A percentile compares a stretch with the other conserved stretches of the same genome.
These are phyloP conservation scores for Colletotrichum paranaense DNA, from an alignment of 2,329 filamentous ascomycete species.

Conservation along the genomic window DNA sequence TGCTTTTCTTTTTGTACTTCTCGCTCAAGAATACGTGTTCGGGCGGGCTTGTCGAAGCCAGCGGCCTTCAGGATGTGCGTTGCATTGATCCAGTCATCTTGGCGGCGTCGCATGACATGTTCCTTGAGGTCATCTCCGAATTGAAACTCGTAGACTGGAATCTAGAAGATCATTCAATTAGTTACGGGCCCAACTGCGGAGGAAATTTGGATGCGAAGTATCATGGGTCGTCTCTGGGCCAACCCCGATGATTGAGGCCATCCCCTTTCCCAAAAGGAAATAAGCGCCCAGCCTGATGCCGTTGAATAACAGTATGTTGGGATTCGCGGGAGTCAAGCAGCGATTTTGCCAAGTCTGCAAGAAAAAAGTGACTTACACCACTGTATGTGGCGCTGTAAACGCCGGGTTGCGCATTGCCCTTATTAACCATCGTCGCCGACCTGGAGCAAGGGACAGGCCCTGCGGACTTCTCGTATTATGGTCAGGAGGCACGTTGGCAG, in stretches of 20 bases:
- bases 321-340: neutral
- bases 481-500: conserved; percentile 17
- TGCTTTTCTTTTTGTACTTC: conserved; percentile 97
- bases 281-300: neutral
- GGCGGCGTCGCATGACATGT: conserved; percentile 95
- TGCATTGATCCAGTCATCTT: conserved; percentile 99
- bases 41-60: conserved; percentile 95
- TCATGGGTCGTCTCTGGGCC: neutral
- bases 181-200: neutral
- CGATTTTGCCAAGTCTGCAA: neutral
- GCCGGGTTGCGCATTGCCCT: conserved; percentile 55
- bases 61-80: conserved; percentile 98
- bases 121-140: conserved; percentile 81
- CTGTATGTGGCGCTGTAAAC: conserved; percentile 78
- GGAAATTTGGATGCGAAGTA: neutral
- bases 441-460: conserved; percentile 33
- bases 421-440: conserved; percentile 59
- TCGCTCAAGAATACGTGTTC: conserved; percentile 93
- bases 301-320: neutral
- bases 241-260: conserved; percentile 26
- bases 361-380: conserved; percentile 62
- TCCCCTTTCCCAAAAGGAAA: neutral
- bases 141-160: conserved; percentile 94
- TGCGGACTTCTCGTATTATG: conserved; percentile 6
- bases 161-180: conserved; percentile 60